These are phyloP conservation scores for Tetrahymena thermophila DNA, from an alignment of 73 alveolate species.

Conservation along the genomic window DNA sequence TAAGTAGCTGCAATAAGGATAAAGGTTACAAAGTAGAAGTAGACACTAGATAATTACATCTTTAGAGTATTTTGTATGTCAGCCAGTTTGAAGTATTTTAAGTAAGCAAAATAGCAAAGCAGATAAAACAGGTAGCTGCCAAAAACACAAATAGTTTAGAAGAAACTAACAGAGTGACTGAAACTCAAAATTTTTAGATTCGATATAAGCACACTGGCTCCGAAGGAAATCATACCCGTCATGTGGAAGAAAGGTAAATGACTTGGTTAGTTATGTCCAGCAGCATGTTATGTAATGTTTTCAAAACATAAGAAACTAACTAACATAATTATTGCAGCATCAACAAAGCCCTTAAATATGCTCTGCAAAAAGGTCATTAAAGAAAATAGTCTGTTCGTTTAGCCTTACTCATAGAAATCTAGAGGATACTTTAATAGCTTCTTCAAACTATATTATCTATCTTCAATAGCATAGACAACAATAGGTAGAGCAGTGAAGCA, in stretches of 20 bases:
- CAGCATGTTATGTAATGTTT: background rate
- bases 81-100: background rate
- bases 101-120: background rate
- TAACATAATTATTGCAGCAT: background rate
- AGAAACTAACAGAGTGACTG: background rate
- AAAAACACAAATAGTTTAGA: background rate
- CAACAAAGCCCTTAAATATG: background rate
- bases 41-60: background rate
- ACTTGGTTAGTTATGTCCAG: background rate
- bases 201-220: background rate
- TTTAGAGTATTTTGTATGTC: background rate
- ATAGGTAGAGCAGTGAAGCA: constrained; percentile 82
- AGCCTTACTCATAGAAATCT: background rate
- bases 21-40: background rate
- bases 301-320: background rate
- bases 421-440: background rate
- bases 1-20: background rate
- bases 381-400: background rate
- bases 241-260: background rate
- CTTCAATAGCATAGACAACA: constrained; percentile 81
- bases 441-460: constrained; percentile 51
- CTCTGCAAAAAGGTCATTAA: background rate
- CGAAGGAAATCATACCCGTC: background rate
- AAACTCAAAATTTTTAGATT: background rate
- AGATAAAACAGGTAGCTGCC: background rate